A percentile compares a stretch with the other conserved stretches of the same genome.
Conservation (phyloP, 2,329 filamentous ascomycete genomes). For the Dissoconium aciculare region DNA sequence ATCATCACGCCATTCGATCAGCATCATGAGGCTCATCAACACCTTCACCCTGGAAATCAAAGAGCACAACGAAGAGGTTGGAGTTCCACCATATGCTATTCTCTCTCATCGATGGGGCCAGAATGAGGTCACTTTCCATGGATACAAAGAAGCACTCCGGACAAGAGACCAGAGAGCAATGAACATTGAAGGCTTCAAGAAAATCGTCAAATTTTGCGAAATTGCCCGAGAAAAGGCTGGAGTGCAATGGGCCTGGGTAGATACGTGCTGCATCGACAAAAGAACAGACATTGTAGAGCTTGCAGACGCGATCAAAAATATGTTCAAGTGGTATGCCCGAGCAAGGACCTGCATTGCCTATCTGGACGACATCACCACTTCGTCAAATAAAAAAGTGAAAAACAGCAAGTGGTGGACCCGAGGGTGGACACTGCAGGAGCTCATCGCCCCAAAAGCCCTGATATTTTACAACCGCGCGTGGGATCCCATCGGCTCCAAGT, state of each 20-base stretch:
- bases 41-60: background rate
- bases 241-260: constrained; percentile 4
- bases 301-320: constrained; percentile 2
- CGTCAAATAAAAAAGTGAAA: constrained; percentile 2
- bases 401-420: constrained; percentile 12
- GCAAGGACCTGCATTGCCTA: constrained; percentile 8
- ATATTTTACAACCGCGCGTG: constrained; percentile 6
- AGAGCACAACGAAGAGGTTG: background rate
- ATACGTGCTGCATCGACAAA: constrained; percentile 4
- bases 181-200: constrained; percentile 1
- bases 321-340: constrained; percentile 1
- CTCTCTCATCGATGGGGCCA: constrained; percentile 7
- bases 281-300: constrained; percentile 2
- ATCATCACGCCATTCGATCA: too few relatives aligned
- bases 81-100: constrained; percentile 6
- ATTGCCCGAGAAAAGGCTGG: background rate
- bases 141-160: background rate
- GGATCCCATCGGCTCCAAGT: background rate
- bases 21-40: background rate
- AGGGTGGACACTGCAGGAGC: constrained; percentile 17
- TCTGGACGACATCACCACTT: constrained; percentile 4
- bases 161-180: too few relatives aligned
- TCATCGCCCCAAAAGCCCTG: constrained; percentile 10
- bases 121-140: constrained; percentile 4
- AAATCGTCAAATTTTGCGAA: constrained; percentile 2